These are phyloP conservation scores for Alternaria alternata DNA, from an alignment of 2,329 filamentous ascomycete species.

Conservation along the genomic window DNA sequence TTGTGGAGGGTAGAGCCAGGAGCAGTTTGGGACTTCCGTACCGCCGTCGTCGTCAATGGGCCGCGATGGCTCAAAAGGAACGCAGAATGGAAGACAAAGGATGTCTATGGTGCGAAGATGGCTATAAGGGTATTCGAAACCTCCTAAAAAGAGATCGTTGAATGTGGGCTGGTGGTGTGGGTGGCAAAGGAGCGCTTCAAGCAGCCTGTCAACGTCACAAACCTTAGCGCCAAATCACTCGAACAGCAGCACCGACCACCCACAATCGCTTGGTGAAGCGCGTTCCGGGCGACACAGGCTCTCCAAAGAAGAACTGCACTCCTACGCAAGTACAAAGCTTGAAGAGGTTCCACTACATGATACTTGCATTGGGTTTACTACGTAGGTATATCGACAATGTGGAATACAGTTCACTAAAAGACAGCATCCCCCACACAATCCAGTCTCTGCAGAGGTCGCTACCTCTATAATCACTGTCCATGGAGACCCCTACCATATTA, in stretches of 20 bases:
- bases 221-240: not conserved
- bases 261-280: not conserved
- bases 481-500: not conserved
- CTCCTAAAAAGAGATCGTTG: not conserved
- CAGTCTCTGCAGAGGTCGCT: not conserved
- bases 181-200: slow-evolving; percentile 1
- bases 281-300: not conserved
- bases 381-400: not conserved
- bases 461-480: not conserved
- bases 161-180: slow-evolving; percentile 7
- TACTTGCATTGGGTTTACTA: not conserved
- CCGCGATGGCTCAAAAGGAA: not conserved
- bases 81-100: not conserved
- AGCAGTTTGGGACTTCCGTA: not conserved
- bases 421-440: not conserved
- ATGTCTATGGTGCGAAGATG: not conserved
- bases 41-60: not conserved
- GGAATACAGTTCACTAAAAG: not conserved
- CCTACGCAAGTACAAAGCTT: not conserved
- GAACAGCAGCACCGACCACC: not conserved
- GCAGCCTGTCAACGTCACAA: slow-evolving; percentile 4
- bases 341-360: not conserved
- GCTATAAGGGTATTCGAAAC: not conserved
- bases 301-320: not conserved
- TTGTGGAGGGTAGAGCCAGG: not conserved